phyloP scores from a whole-genome alignment of 2,329 filamentous ascomycete genomes.

The Fusarium brachygibbosum region DNA sequence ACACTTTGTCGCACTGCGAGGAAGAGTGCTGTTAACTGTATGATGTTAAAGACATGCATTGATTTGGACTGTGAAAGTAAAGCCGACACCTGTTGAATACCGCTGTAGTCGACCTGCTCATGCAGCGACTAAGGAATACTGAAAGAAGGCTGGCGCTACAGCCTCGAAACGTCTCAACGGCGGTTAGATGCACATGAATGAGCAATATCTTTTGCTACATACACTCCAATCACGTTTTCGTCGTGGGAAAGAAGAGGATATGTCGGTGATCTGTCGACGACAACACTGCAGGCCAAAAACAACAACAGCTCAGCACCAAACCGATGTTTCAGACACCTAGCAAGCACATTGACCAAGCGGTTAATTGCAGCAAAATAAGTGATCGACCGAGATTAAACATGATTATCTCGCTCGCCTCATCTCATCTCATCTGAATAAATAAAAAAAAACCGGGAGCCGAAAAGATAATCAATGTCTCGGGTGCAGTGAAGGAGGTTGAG shows the following conservation, averaged over 20 bases:
- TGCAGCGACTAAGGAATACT: too few species aligned
- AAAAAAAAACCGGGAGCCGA: slow-evolving; percentile 5
- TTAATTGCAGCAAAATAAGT: slow-evolving; percentile 4
- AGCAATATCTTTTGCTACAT: too few species aligned
- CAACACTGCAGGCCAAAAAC: not conserved
- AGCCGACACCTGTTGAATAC: too few species aligned
- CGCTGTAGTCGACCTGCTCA: too few species aligned
- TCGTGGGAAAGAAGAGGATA: too few species aligned
- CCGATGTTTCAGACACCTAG: not conserved
- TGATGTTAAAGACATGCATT: too few species aligned
- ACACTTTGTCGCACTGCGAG: not conserved
- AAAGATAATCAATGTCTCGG: slow-evolving; percentile 17
- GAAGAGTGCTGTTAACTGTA: not conserved
- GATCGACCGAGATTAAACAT: slow-evolving; percentile 4
- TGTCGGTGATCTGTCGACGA: not conserved
- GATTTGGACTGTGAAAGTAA: too few species aligned
- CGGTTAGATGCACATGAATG: too few species aligned
- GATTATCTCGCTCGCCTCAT: not conserved
- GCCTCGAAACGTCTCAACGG: too few species aligned
- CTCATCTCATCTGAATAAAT: not conserved
- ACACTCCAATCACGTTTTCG: too few species aligned
- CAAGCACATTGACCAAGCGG: not conserved
- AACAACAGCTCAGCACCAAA: not conserved
- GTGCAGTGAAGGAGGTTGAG: slow-evolving; percentile 10
- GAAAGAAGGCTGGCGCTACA: too few species aligned